These are phyloP conservation scores for Elymus sibiricus DNA, from an alignment of 176 grass and related monocot species.

Conservation along the genomic window DNA sequence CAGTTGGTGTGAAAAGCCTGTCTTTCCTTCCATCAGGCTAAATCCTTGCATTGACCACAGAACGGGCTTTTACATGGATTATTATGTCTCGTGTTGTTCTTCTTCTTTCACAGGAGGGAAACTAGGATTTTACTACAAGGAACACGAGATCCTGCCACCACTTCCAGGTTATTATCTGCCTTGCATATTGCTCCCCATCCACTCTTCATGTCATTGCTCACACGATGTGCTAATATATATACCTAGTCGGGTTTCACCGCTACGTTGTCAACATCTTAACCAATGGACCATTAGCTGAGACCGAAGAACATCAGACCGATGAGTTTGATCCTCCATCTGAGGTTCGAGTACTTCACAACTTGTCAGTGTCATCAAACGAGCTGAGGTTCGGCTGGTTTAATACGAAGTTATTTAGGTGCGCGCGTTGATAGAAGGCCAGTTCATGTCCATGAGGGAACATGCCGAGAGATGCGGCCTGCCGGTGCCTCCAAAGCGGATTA, in stretches of 20 bases:
- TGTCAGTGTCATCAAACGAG: not conserved
- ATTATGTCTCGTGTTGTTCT: not conserved
- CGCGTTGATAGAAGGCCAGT: slow-evolving; percentile 76
- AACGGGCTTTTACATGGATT: slow-evolving; percentile 22
- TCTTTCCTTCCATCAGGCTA: slow-evolving; percentile 5
- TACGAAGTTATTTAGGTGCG: slow-evolving; percentile 24
- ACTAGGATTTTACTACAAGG: slow-evolving; percentile 88
- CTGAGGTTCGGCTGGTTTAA: not conserved
- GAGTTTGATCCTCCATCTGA: slow-evolving; percentile 69
- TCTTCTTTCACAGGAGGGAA: slow-evolving; percentile 47
- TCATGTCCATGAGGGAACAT: slow-evolving; percentile 83
- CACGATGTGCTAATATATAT: not conserved
- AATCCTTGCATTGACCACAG: slow-evolving; percentile 12
- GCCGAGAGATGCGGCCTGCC: slow-evolving; percentile 77
- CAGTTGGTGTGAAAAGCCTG: not conserved
- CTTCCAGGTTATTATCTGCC: slow-evolving; percentile 53
- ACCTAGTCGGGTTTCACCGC: slow-evolving; percentile 39
- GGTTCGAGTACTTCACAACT: not conserved
- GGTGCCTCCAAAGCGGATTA: slow-evolving; percentile 56
- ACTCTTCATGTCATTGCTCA: slow-evolving; percentile 11
- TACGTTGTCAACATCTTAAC: slow-evolving; percentile 41
- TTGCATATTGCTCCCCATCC: not conserved
- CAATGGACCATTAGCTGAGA: slow-evolving; percentile 29
- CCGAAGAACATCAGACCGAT: slow-evolving; percentile 19
- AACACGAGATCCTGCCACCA: slow-evolving; percentile 88